Conservation (phyloP, 345 rosid species). For the Dipteronia sinensis region DNA sequence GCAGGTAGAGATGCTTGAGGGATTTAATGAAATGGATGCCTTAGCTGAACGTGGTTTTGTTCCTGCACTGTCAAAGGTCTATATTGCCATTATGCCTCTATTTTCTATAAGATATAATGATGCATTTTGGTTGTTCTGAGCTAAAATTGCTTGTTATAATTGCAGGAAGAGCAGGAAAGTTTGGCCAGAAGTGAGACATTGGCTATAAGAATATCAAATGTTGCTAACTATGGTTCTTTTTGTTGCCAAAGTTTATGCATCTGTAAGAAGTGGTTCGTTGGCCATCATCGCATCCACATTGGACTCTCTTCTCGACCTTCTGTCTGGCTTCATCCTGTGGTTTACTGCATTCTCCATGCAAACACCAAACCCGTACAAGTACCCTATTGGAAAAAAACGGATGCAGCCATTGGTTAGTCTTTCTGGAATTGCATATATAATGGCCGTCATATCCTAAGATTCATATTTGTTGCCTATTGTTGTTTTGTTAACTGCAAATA, state of each 20-base stretch:
- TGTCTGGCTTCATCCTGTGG: constrained; percentile 99
- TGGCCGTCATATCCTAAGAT: neutral
- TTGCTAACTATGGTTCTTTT: constrained; percentile 95
- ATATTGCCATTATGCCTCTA: constrained; percentile 1
- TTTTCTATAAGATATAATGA: neutral
- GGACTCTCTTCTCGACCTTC: constrained; percentile 97
- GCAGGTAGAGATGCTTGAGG: constrained; percentile 96
- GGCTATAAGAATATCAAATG: constrained; percentile 88
- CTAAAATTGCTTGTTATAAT: constrained; percentile 21
- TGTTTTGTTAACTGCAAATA: neutral
- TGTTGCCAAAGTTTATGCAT: constrained; percentile 94
- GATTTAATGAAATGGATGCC: constrained; percentile 94
- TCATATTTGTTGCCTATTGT: neutral
- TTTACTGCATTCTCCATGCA: constrained; percentile 99
- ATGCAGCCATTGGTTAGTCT: constrained; percentile 96
- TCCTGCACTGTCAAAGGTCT: constrained; percentile 88
- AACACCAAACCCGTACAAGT: constrained; percentile 91
- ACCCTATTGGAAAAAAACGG: constrained; percentile 95
- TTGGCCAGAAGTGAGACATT: constrained; percentile 88
- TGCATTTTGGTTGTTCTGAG: neutral
- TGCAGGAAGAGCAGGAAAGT: constrained; percentile 83
- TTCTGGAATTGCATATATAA: constrained; percentile 5
- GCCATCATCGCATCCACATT: constrained; percentile 96
- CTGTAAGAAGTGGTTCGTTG: constrained; percentile 83
- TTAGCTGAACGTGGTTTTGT: constrained; percentile 91